These are phyloP conservation scores for Amphichorda felina DNA, from an alignment of 2,329 filamentous ascomycete genomes.

Conservation along the genomic window DNA sequence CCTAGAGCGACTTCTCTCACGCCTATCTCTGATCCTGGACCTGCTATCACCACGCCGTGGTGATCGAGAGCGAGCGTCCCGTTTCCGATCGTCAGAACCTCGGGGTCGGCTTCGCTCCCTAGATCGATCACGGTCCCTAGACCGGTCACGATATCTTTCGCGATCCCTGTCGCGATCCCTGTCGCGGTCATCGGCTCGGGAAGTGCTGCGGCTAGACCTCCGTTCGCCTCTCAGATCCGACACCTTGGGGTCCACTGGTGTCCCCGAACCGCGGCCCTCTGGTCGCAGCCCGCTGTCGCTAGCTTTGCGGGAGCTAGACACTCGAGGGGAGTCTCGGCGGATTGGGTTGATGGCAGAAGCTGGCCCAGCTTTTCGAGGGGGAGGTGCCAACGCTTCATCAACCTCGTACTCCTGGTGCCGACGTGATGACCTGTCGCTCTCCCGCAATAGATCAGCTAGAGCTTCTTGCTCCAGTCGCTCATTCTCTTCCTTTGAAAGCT, in stretches of 20 bases:
- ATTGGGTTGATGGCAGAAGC: constrained; percentile 49
- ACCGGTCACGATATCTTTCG: constrained; percentile 18
- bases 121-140: constrained; percentile 9
- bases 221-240: constrained; percentile 15
- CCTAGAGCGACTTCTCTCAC: constrained; percentile 23
- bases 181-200: constrained; percentile 15
- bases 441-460: constrained; percentile 44
- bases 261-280: constrained; percentile 20
- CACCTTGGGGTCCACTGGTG: constrained; percentile 14
- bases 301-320: constrained; percentile 26
- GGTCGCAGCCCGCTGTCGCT: constrained; percentile 17
- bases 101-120: constrained; percentile 5
- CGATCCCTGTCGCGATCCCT: constrained; percentile 15
- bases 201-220: constrained; percentile 18
- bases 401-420: constrained; percentile 44
- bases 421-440: constrained; percentile 37
- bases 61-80: constrained; percentile 18
- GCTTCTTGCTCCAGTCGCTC: constrained; percentile 46
- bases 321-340: constrained; percentile 29
- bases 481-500: constrained; percentile 45
- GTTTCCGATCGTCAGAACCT: constrained; percentile 1
- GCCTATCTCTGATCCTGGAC: constrained; percentile 17
- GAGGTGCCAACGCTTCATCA: constrained; percentile 42
- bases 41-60: constrained; percentile 22
- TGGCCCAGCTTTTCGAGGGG: constrained; percentile 37